Evolutionary conservation across 768 basidiomycete genomes (phyloP).

Genomic region (Lentinus brumalis): DNA sequence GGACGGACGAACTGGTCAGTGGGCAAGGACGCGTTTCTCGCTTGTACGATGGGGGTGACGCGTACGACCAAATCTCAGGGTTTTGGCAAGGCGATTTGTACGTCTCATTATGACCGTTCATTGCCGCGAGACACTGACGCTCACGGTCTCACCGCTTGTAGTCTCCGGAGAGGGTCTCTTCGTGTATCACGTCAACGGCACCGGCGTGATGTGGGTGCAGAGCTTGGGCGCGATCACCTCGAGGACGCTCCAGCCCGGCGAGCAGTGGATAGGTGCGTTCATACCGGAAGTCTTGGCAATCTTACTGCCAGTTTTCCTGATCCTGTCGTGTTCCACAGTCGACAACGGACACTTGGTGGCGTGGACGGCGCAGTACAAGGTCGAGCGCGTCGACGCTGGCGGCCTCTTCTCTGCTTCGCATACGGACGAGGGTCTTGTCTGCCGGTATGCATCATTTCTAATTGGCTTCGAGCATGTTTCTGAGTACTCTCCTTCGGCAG

Average conservation of each 20-base stretch:
- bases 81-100: constrained; percentile 33
- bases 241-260: constrained; percentile 29
- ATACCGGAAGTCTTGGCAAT: not conserved
- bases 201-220: constrained; percentile 34
- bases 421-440: constrained; percentile 37
- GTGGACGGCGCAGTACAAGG: constrained; percentile 36
- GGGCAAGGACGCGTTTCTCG: constrained; percentile 35
- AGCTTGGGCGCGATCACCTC: constrained; percentile 35
- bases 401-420: constrained; percentile 31
- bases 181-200: constrained; percentile 28
- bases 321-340: constrained; percentile 13
- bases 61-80: constrained; percentile 31
- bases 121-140: not conserved
- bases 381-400: constrained; percentile 35
- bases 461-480: no score
- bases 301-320: not conserved
- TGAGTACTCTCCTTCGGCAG: constrained; percentile 7
- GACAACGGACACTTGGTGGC: constrained; percentile 40
- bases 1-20: constrained; percentile 30
- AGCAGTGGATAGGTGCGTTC: constrained; percentile 35
- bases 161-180: constrained; percentile 39
- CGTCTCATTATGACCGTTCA: not conserved
- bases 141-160: constrained; percentile 6
- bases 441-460: no score
- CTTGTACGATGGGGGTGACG: constrained; percentile 28